Conservation (phyloP, 352 stramenopile species). For the Achlya hypogyna region DNA sequence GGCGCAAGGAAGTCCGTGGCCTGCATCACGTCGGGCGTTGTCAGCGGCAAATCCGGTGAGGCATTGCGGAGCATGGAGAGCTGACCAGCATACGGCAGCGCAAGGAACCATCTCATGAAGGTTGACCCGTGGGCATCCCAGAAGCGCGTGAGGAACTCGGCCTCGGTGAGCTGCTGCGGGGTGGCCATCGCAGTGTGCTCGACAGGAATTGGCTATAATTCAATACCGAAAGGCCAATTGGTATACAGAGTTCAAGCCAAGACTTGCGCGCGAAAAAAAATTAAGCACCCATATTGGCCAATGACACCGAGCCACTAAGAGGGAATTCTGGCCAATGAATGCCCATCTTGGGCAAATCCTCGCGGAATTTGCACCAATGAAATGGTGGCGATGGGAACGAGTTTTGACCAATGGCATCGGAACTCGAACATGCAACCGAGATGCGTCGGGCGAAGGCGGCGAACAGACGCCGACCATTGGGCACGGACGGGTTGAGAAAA, state of each 20-base stretch:
- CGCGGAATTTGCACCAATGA: neutral
- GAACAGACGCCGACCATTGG: neutral
- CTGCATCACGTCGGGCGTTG: conserved; percentile 36
- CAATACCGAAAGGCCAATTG: neutral
- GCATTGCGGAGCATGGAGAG: conserved; percentile 68
- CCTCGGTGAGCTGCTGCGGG: conserved; percentile 4
- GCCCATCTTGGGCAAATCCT: too few species aligned
- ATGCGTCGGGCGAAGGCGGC: too few species aligned
- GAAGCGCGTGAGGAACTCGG: conserved; percentile 58
- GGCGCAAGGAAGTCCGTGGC: conserved; percentile 61
- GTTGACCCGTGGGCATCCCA: conserved; percentile 56
- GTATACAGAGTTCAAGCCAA: too few species aligned
- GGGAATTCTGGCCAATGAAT: too few species aligned
- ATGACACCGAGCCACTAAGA: too few species aligned
- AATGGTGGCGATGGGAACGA: neutral
- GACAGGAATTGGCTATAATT: neutral
- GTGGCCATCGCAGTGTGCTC: neutral
- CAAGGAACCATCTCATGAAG: conserved; percentile 82
- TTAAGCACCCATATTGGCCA: too few species aligned
- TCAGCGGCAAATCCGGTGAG: conserved; percentile 57
- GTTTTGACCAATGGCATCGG: neutral
- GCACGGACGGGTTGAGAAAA: neutral
- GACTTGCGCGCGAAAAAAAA: too few species aligned
- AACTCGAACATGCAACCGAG: too few species aligned
- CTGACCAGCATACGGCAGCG: conserved; percentile 63